A percentile compares a stretch with the other conserved stretches of the same genome.
Evolutionary conservation across 78 protist genomes (phyloP).

Genomic region (Paratrimastix pyriformis): DNA sequence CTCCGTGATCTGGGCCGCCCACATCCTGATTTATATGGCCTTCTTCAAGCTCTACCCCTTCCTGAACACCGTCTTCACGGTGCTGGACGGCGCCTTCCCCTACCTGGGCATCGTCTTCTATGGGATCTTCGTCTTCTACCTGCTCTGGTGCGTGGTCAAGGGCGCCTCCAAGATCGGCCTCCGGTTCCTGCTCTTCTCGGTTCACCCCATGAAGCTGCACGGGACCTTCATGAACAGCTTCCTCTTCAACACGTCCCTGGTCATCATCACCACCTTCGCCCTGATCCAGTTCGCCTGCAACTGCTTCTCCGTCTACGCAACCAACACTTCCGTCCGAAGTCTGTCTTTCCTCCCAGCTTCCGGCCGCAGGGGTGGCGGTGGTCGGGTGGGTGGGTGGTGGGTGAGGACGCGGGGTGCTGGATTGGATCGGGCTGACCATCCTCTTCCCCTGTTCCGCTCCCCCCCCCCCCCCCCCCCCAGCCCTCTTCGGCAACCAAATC

Average conservation of each 20-base stretch:
- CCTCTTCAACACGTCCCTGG: not conserved
- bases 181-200: not conserved
- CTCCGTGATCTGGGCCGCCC: not conserved
- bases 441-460: too few relatives aligned
- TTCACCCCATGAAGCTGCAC: constrained; percentile 5
- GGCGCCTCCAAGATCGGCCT: not conserved
- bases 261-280: not conserved
- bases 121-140: not conserved
- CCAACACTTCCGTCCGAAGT: not conserved
- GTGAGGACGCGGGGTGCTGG: too few relatives aligned
- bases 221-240: not conserved
- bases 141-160: not conserved
- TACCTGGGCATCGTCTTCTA: not conserved
- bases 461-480: too few relatives aligned
- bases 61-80: not conserved
- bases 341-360: too few relatives aligned
- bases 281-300: not conserved
- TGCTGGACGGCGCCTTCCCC: not conserved
- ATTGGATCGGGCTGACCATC: too few relatives aligned
- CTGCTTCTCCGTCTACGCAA: not conserved
- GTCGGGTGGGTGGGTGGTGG: too few relatives aligned
- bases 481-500: constrained; percentile 2
- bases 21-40: not conserved
- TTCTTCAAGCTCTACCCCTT: not conserved
- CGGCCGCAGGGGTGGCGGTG: too few relatives aligned